Conservation (phyloP, 2,329 filamentous ascomycete species). For the Penicillium sp. region DNA sequence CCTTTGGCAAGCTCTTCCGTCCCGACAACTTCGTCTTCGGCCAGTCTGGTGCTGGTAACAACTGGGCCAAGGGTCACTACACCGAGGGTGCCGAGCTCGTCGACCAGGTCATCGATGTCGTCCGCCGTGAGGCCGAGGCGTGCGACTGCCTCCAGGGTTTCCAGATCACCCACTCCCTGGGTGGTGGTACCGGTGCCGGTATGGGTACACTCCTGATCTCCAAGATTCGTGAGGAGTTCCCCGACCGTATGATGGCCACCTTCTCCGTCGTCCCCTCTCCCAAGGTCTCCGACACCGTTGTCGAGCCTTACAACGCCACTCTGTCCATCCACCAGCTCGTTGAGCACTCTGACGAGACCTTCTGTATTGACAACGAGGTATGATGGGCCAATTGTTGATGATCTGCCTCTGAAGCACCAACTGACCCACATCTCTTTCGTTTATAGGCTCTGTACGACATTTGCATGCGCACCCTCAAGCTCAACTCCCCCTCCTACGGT, state of each 20-base stretch:
- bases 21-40: constrained; percentile 99
- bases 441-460: constrained; percentile 92
- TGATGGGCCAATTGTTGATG: constrained; percentile 17
- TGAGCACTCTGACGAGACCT: constrained; percentile 99
- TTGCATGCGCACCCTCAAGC: constrained; percentile 99
- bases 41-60: constrained; percentile 99
- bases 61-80: constrained; percentile 99
- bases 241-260: constrained; percentile 99
- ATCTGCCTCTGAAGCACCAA: background rate
- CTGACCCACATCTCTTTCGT: constrained; percentile 6
- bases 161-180: constrained; percentile 99
- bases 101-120: constrained; percentile 96
- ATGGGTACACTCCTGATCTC: constrained; percentile 99
- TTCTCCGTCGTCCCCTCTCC: constrained; percentile 99
- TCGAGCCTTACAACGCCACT: constrained; percentile 99
- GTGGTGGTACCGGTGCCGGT: constrained; percentile 99
- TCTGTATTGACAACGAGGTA: constrained; percentile 99
- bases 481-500: constrained; percentile 97
- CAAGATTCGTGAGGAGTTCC: constrained; percentile 99
- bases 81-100: constrained; percentile 99
- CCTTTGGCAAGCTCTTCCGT: constrained; percentile 98
- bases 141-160: constrained; percentile 99
- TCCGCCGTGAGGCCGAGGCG: constrained; percentile 97
- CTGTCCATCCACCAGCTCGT: constrained; percentile 99
- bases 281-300: constrained; percentile 99